Conservation (phyloP, 495 filamentous ascomycete species). For the Trichoderma parareesei region DNA sequence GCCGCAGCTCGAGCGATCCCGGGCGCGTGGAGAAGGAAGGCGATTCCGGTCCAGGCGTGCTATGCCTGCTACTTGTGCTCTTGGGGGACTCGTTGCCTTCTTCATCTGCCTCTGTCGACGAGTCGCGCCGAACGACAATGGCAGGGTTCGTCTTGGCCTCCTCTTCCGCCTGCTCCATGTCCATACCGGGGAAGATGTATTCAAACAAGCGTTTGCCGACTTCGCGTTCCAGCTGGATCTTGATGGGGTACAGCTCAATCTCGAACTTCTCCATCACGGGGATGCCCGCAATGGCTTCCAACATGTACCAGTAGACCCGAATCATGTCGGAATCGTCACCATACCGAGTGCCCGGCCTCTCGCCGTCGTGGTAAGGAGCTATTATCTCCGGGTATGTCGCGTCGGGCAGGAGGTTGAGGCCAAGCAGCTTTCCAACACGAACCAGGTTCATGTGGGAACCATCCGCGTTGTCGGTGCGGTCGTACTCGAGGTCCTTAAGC, state of each 20-base stretch:
- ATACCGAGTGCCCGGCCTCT: conserved; percentile 42
- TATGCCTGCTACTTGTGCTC: conserved; percentile 21
- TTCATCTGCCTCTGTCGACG: conserved; percentile 22
- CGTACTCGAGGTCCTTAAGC: conserved; percentile 78
- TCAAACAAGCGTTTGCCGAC: conserved; percentile 92
- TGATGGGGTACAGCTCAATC: conserved; percentile 85
- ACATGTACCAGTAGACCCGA: conserved; percentile 90
- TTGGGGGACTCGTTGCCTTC: conserved; percentile 21
- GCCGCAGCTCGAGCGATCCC: conserved; percentile 65
- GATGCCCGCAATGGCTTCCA: conserved; percentile 96
- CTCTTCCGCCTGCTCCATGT: conserved; percentile 57
- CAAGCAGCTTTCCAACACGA: conserved; percentile 73
- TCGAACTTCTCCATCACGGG: conserved; percentile 97
- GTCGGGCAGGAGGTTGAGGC: conserved; percentile 79
- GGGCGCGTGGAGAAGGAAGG: conserved; percentile 43
- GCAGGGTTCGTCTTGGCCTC: conserved; percentile 20
- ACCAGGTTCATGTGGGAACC: conserved; percentile 91
- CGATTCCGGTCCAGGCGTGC: conserved; percentile 22
- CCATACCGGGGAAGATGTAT: conserved; percentile 84
- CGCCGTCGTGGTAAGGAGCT: conserved; percentile 69
- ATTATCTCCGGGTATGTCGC: conserved; percentile 96
- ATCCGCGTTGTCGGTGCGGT: conserved; percentile 91
- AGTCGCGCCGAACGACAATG: conserved; percentile 20
- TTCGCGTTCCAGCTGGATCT: conserved; percentile 87
- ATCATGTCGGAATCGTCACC: conserved; percentile 63